phyloP scores from a whole-genome alignment of 2,329 filamentous ascomycete species.

The Colletotrichum sp. region DNA sequence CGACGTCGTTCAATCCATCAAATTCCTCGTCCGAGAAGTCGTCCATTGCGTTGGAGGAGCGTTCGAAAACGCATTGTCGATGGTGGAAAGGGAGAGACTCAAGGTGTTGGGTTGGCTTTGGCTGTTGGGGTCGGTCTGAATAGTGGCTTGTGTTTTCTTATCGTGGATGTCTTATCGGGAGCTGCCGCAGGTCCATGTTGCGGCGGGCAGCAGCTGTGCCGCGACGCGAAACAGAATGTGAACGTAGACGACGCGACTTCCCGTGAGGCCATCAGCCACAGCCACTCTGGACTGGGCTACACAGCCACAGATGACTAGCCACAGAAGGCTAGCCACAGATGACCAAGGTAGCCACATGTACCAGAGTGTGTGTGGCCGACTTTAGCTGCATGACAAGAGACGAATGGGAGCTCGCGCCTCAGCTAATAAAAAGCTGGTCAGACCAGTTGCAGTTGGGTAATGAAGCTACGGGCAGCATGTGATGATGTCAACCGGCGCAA shows the following conservation, averaged over 20 bases:
- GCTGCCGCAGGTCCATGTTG: background rate
- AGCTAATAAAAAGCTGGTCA: background rate
- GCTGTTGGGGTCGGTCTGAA: background rate
- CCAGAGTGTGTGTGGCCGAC: background rate
- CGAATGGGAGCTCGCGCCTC: background rate
- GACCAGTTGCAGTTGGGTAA: background rate
- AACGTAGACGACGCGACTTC: background rate
- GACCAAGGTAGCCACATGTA: no score
- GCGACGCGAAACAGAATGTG: background rate
- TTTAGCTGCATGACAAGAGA: background rate
- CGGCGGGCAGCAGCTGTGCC: background rate
- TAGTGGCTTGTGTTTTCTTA: conserved; percentile 12
- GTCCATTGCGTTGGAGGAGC: conserved; percentile 44
- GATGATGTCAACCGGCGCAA: conserved; percentile 17
- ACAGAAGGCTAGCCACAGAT: background rate
- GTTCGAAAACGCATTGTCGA: background rate
- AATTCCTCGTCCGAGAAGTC: conserved; percentile 70
- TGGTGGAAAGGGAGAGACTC: background rate
- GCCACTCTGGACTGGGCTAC: background rate
- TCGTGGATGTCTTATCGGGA: background rate
- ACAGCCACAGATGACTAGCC: background rate
- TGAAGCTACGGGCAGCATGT: background rate
- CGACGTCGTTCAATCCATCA: conserved; percentile 62
- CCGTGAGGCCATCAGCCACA: background rate
- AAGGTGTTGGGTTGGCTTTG: background rate